Evolutionary conservation across 805 yeast species (phyloP).

Genomic region (Martiniozyma abietophila): DNA sequence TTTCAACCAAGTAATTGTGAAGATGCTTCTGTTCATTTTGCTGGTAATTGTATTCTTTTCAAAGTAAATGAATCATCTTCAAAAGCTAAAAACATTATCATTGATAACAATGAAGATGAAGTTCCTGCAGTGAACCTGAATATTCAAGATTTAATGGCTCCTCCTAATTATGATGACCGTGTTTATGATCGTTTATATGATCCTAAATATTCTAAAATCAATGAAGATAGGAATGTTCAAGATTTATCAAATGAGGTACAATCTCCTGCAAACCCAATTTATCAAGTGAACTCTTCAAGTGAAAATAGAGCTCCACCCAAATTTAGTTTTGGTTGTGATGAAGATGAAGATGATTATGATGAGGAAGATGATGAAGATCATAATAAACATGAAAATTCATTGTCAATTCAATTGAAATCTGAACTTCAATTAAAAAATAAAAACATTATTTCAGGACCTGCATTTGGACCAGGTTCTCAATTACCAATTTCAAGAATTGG

Average conservation of each 20-base stretch:
- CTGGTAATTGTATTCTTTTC: slow-evolving; percentile 22
- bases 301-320: too few relatives aligned
- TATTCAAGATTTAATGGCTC: slow-evolving; percentile 53
- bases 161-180: slow-evolving; percentile 77
- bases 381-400: not conserved
- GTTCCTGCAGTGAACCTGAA: slow-evolving; percentile 13
- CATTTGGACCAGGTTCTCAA: slow-evolving; percentile 14
- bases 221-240: not conserved
- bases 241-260: not conserved
- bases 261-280: not conserved
- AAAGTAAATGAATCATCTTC: slow-evolving; percentile 12
- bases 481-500: slow-evolving; percentile 15
- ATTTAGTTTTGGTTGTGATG: slow-evolving; percentile 8
- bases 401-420: too few relatives aligned
- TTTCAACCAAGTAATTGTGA: slow-evolving; percentile 15
- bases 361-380: slow-evolving; percentile 1
- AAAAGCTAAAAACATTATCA: slow-evolving; percentile 2
- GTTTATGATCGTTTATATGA: slow-evolving; percentile 66
- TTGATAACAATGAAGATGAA: slow-evolving; percentile 5
- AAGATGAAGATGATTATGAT: slow-evolving; percentile 2
- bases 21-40: slow-evolving; percentile 21
- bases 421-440: too few relatives aligned
- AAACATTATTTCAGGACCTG: slow-evolving; percentile 15
- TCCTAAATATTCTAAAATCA: slow-evolving; percentile 1
- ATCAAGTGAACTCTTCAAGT: too few relatives aligned